These are phyloP conservation scores for Peribolospora kevripleyi DNA, from an alignment of 768 basidiomycete genomes.

Conservation along the genomic window DNA sequence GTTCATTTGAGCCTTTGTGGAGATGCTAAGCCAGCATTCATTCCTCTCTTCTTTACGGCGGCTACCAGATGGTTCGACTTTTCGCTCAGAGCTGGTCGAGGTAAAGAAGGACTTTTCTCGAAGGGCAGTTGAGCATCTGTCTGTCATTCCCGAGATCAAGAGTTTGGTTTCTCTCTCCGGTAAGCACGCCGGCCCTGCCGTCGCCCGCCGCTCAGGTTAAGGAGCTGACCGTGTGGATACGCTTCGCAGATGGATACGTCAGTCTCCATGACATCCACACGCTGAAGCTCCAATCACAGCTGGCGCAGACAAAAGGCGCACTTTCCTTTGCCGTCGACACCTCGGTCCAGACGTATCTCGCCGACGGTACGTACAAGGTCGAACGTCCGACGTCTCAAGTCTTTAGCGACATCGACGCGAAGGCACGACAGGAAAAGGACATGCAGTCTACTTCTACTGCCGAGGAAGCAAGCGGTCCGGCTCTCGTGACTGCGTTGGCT, in stretches of 20 bases:
- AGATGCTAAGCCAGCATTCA: too few relatives aligned
- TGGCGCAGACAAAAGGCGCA: constrained; percentile 53
- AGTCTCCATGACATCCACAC: constrained; percentile 54
- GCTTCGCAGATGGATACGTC: constrained; percentile 36
- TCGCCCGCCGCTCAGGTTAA: background rate
- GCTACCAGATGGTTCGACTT: too few relatives aligned
- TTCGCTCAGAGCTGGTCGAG: constrained; percentile 25
- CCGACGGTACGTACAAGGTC: background rate
- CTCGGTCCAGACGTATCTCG: constrained; percentile 27
- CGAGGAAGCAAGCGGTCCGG: constrained; percentile 31
- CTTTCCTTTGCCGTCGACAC: constrained; percentile 59
- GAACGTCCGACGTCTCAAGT: background rate
- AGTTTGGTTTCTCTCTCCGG: constrained; percentile 66
- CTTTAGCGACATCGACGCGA: constrained; percentile 3
- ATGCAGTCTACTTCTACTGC: too few relatives aligned
- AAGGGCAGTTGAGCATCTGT: constrained; percentile 65
- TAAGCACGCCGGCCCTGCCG: constrained; percentile 19
- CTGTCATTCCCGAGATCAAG: constrained; percentile 60
- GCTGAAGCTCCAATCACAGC: constrained; percentile 41
- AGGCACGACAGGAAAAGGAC: constrained; percentile 4
- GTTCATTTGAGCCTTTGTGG: too few relatives aligned
- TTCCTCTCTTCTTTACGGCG: too few relatives aligned
- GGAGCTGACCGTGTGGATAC: background rate
- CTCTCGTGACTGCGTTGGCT: constrained; percentile 46
- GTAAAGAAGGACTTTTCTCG: constrained; percentile 39